phyloP scores from a whole-genome alignment of 169 alveolate genomes.

The Babesia gibsoni region DNA sequence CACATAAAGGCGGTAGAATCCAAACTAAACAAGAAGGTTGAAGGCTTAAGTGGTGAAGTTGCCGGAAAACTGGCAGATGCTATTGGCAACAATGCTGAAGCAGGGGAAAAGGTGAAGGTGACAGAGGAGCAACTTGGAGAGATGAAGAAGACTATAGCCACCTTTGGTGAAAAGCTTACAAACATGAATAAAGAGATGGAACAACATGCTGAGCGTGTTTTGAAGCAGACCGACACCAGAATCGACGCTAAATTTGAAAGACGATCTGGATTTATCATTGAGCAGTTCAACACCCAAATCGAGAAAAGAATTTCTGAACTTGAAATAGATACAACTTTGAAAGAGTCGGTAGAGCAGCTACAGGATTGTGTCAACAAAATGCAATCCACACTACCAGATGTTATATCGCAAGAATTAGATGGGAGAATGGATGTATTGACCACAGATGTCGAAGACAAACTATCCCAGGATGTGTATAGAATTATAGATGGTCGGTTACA shows the following conservation, averaged over 20 bases:
- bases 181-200: too few species aligned
- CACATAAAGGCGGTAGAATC: conserved; percentile 1
- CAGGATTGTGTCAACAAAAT: neutral
- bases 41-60: neutral
- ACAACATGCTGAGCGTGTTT: too few species aligned
- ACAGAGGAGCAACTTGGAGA: too few species aligned
- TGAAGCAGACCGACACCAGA: too few species aligned
- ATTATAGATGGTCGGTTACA: conserved; percentile 13
- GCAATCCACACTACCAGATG: neutral
- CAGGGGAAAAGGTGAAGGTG: too few species aligned
- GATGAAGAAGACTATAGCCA: too few species aligned
- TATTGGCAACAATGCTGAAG: too few species aligned
- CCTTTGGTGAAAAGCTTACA: too few species aligned
- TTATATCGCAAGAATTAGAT: conserved; percentile 13
- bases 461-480: conserved; percentile 20
- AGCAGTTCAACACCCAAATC: neutral
- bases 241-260: too few species aligned
- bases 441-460: conserved; percentile 29
- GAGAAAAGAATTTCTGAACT: neutral
- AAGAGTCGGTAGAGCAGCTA: neutral
- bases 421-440: conserved; percentile 2
- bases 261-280: too few species aligned
- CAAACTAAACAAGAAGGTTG: neutral
- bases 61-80: too few species aligned
- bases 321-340: neutral